These are phyloP conservation scores for Penicillium sp. DNA, from an alignment of 2,329 filamentous ascomycete genomes.

Conservation along the genomic window DNA sequence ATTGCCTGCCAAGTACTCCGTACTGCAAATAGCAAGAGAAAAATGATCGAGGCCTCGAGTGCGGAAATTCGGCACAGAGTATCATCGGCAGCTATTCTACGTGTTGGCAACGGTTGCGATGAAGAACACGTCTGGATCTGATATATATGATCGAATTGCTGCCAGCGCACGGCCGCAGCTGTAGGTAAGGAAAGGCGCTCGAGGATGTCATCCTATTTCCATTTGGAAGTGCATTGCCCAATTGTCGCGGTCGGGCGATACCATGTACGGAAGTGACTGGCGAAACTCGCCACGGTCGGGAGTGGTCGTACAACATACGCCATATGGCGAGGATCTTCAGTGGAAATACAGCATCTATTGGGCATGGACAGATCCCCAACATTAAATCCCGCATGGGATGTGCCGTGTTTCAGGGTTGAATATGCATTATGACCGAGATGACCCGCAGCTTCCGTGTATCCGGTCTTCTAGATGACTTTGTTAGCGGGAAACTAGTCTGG, in stretches of 20 bases:
- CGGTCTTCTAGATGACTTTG: neutral
- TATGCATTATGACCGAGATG: neutral
- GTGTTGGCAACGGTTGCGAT: constrained; percentile 11
- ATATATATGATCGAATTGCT: constrained; percentile 1
- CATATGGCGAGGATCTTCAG: neutral
- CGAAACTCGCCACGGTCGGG: neutral
- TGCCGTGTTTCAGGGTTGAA: neutral
- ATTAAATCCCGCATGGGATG: neutral
- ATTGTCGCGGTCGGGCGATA: constrained; percentile 7
- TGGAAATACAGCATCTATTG: too few species aligned
- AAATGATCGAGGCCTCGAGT: neutral
- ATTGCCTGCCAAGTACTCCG: neutral
- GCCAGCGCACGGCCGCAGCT: constrained; percentile 4
- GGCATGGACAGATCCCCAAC: neutral
- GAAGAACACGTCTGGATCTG: constrained; percentile 9
- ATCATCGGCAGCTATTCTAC: neutral
- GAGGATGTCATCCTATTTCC: constrained; percentile 10
- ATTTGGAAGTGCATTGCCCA: constrained; percentile 10
- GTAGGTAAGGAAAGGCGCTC: constrained; percentile 1
- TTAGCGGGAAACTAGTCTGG: neutral
- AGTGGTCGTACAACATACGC: neutral
- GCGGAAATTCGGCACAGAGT: neutral
- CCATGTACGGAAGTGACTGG: neutral
- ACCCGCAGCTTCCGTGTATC: neutral
- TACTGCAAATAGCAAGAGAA: neutral